A percentile compares a stretch with the other conserved stretches of the same genome.
phyloP scores from a whole-genome alignment of 2,329 filamentous ascomycete species.

The Coniella lustricola region DNA sequence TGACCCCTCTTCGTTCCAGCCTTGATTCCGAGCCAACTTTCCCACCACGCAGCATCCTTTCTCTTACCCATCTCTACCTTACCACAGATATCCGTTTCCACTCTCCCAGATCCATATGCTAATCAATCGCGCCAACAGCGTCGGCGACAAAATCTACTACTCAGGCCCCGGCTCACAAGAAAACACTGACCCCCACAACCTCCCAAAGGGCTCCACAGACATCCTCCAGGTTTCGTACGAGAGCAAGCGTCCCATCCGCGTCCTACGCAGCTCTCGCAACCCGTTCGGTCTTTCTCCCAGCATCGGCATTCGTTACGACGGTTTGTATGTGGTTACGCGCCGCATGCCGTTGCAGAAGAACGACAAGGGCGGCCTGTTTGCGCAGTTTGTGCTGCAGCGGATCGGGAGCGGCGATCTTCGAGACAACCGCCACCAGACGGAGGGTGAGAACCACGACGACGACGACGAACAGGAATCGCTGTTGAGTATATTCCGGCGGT shows the following conservation, averaged over 20 bases:
- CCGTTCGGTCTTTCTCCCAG: conserved; percentile 16
- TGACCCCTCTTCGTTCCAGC: too few relatives aligned
- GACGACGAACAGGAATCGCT: too few relatives aligned
- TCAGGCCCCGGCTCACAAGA: conserved; percentile 21
- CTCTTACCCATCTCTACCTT: conserved; percentile 7
- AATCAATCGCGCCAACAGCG: neutral
- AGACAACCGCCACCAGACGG: conserved; percentile 10
- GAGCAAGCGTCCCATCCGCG: conserved; percentile 20
- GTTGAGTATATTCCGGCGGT: conserved; percentile 6
- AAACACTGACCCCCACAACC: conserved; percentile 8
- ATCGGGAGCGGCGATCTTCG: conserved; percentile 12
- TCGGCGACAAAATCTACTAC: conserved; percentile 21
- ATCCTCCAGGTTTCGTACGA: conserved; percentile 19
- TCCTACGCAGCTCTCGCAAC: conserved; percentile 22
- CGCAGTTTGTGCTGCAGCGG: conserved; percentile 20
- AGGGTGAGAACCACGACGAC: too few relatives aligned
- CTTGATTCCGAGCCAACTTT: too few relatives aligned
- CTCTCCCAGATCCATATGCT: too few relatives aligned
- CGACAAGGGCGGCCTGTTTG: conserved; percentile 17
- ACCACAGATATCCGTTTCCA: too few relatives aligned
- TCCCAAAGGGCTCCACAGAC: conserved; percentile 13
- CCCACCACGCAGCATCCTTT: neutral
- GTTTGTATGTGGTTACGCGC: conserved; percentile 24
- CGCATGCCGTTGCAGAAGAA: conserved; percentile 9
- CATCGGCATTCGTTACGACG: conserved; percentile 30